Conservation (phyloP, 1,139 yeast genomes). For the Geotrichum fermentans region DNA sequence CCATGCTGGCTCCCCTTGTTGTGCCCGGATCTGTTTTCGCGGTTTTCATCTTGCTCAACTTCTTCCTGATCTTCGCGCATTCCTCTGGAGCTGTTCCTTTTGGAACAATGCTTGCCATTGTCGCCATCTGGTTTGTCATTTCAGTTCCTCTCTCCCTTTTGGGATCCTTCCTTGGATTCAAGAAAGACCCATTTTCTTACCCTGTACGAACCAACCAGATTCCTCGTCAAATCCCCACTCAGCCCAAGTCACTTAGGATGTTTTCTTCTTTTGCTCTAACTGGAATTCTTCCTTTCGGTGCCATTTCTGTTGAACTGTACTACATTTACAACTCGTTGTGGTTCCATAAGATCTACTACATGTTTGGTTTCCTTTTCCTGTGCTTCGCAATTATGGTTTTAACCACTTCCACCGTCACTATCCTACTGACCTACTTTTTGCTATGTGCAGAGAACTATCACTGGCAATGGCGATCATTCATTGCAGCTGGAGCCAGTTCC, state of each 20-base stretch:
- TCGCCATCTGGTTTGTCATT: constrained; percentile 77
- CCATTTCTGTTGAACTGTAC: constrained; percentile 91
- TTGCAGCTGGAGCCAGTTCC: constrained; percentile 87
- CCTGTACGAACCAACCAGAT: constrained; percentile 89
- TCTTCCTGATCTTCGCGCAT: constrained; percentile 68
- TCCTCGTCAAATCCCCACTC: constrained; percentile 91
- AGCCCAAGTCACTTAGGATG: constrained; percentile 76
- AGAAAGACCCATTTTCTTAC: constrained; percentile 51
- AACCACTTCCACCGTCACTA: constrained; percentile 77
- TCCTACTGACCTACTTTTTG: constrained; percentile 76
- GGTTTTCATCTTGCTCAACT: constrained; percentile 65
- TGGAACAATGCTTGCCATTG: constrained; percentile 80
- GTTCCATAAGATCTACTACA: constrained; percentile 91
- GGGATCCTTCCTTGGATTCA: constrained; percentile 76
- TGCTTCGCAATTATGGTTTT: constrained; percentile 76
- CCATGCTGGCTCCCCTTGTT: constrained; percentile 73
- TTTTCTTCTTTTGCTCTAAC: constrained; percentile 66
- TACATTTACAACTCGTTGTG: constrained; percentile 82
- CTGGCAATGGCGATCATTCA: constrained; percentile 96
- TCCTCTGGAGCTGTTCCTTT: constrained; percentile 95
- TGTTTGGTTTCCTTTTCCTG: constrained; percentile 94
- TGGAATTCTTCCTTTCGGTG: constrained; percentile 92
- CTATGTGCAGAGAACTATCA: constrained; percentile 87
- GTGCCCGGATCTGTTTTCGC: constrained; percentile 76
- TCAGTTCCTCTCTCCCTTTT: constrained; percentile 78